These are phyloP conservation scores for Botrytis hyacinthi DNA, from an alignment of 2,329 filamentous ascomycete genomes.

Conservation along the genomic window DNA sequence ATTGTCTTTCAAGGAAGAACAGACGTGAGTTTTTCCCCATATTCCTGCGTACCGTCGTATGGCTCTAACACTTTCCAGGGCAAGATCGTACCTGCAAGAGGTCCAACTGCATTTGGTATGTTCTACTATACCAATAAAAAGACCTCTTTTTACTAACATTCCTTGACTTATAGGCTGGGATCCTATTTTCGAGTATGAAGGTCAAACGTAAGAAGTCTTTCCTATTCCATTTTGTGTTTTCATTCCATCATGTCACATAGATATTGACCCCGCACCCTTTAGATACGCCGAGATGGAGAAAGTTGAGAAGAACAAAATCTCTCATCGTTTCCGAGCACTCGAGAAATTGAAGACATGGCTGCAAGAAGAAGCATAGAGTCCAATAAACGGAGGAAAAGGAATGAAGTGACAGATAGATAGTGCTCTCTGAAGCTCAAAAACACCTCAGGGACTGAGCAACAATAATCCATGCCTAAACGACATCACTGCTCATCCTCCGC, in stretches of 20 bases:
- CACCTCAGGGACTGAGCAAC: neutral
- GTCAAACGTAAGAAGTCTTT: constrained; percentile 58
- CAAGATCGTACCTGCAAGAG: constrained; percentile 80
- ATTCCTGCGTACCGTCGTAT: neutral
- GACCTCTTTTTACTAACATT: constrained; percentile 11
- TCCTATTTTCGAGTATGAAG: constrained; percentile 90
- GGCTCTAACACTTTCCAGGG: constrained; percentile 47
- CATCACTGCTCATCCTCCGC: constrained; percentile 31
- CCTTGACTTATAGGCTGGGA: constrained; percentile 74
- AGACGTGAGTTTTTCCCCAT: constrained; percentile 53
- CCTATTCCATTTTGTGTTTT: constrained; percentile 20
- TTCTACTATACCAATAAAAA: constrained; percentile 22
- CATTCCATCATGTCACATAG: neutral
- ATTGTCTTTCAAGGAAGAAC: constrained; percentile 91
- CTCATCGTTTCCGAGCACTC: constrained; percentile 85
- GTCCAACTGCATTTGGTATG: constrained; percentile 79
- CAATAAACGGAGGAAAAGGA: constrained; percentile 21
- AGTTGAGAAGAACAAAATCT: constrained; percentile 83
- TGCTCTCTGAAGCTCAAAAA: neutral
- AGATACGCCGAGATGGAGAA: constrained; percentile 94
- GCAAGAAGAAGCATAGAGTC: constrained; percentile 27
- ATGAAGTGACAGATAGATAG: neutral
- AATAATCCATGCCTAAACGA: neutral
- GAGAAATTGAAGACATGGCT: constrained; percentile 84
- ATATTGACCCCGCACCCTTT: constrained; percentile 8